Evolutionary conservation across 179 eudicot genomes (phyloP).

Genomic region (Heliamphora pulchella): DNA sequence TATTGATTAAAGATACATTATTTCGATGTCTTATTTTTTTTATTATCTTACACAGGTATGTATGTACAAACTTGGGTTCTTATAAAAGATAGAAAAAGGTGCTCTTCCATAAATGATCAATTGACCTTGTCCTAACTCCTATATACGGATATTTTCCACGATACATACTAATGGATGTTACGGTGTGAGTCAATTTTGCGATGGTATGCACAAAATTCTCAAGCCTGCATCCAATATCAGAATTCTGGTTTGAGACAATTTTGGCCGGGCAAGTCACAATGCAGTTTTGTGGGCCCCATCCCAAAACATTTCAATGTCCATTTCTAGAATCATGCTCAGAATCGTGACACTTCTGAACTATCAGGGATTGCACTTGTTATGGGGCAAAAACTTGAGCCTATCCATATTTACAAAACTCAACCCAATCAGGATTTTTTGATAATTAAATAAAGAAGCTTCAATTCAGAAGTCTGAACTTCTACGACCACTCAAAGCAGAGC

Average conservation of each 20-base stretch:
- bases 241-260: not conserved
- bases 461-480: not conserved
- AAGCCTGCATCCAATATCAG: not conserved
- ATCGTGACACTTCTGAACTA: not conserved
- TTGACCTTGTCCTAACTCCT: not conserved
- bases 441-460: constrained; percentile 2
- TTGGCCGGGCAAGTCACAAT: not conserved
- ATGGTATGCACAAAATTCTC: not conserved
- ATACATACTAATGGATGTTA: not conserved
- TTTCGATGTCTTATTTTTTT: not conserved
- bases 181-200: not conserved
- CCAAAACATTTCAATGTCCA: not conserved
- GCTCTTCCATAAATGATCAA: too few species aligned
- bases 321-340: not conserved
- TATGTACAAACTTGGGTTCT: not conserved
- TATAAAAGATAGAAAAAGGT: not conserved
- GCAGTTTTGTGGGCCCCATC: not conserved
- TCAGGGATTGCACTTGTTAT: not conserved
- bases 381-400: not conserved
- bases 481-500: not conserved
- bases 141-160: not conserved
- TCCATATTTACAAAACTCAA: not conserved
- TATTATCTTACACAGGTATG: not conserved
- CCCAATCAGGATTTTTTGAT: not conserved
- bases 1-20: not conserved